These are phyloP conservation scores for Diplosphaera chodatii DNA, from an alignment of 139 green algal genomes.

Conservation along the genomic window DNA sequence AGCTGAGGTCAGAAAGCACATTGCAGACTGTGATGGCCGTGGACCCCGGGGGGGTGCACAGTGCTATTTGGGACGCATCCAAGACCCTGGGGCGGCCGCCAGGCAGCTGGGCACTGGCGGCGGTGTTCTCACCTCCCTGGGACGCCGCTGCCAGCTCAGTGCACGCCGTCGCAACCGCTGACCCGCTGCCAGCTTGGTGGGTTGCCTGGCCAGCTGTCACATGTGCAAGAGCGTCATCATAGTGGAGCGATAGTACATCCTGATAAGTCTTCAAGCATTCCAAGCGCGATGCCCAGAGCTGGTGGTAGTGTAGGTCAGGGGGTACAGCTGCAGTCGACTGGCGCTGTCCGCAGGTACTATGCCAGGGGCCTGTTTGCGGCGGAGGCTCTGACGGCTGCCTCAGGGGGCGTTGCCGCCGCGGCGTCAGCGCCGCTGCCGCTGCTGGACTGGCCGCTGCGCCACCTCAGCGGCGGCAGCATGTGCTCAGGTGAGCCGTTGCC, in stretches of 20 bases:
- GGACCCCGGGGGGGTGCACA: constrained; percentile 21
- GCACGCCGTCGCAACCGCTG: constrained; percentile 9
- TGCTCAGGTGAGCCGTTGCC: not conserved
- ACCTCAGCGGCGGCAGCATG: not conserved
- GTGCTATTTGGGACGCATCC: constrained; percentile 12
- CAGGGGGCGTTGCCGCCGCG: no score
- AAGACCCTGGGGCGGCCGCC: not conserved
- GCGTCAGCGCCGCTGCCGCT: not conserved
- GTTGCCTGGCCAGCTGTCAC: no score
- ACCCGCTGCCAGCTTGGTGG: not conserved
- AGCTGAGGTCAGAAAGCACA: no score
- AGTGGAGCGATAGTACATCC: no score
- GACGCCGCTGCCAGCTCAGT: constrained; percentile 18
- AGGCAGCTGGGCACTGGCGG: constrained; percentile 6
- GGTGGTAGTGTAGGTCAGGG: no score
- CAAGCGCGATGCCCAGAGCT: no score
- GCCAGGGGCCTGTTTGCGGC: constrained; percentile 18
- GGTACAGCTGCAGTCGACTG: no score
- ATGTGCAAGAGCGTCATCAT: no score
- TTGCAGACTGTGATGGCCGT: constrained; percentile 11
- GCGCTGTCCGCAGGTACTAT: constrained; percentile 9
- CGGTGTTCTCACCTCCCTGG: constrained; percentile 13
- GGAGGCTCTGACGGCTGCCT: not conserved
- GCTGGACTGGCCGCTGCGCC: not conserved
- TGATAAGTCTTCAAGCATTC: no score